Evolutionary conservation across 495 filamentous ascomycete genomes (phyloP).

Genomic region (Amorphotheca resinae): DNA sequence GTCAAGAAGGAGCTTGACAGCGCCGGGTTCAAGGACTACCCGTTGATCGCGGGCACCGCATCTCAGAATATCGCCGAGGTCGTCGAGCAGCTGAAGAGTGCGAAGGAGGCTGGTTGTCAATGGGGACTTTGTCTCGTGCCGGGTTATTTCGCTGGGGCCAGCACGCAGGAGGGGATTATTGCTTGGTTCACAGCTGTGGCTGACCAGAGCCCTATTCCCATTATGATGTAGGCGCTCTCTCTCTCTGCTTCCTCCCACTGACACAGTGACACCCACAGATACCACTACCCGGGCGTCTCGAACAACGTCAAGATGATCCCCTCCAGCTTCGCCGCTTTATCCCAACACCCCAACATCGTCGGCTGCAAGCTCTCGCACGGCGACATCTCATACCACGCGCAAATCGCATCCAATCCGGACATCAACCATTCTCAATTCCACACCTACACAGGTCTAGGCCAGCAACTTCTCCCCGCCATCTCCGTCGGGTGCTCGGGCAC

Average conservation of each 20-base stretch:
- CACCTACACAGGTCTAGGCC: conserved; percentile 51
- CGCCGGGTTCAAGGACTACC: conserved; percentile 47
- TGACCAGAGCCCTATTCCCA: conserved; percentile 37
- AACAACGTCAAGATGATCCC: conserved; percentile 45
- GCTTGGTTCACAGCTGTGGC: conserved; percentile 44
- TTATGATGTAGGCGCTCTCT: conserved; percentile 30
- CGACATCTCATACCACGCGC: conserved; percentile 47
- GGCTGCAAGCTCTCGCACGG: conserved; percentile 60
- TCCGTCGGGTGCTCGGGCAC: conserved; percentile 46
- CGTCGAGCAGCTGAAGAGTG: conserved; percentile 42
- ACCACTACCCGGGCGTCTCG: conserved; percentile 55
- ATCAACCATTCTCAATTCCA: conserved; percentile 40
- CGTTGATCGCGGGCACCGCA: conserved; percentile 55
- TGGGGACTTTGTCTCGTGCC: conserved; percentile 50
- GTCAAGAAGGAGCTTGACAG: conserved; percentile 40
- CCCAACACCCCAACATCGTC: conserved; percentile 46
- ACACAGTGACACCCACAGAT: conserved; percentile 24
- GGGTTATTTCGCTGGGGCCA: conserved; percentile 41
- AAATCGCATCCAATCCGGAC: conserved; percentile 36
- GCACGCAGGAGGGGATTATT: conserved; percentile 35
- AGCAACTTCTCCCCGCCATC: conserved; percentile 49
- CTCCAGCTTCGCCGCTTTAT: conserved; percentile 39
- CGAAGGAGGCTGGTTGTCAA: conserved; percentile 45
- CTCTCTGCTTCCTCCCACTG: background rate
- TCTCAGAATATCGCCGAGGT: conserved; percentile 52